Percentiles rank a stretch among this genome's conserved stretches.
These are phyloP conservation scores for Penicillium daleae DNA, from an alignment of 495 filamentous ascomycete species.

Conservation along the genomic window DNA sequence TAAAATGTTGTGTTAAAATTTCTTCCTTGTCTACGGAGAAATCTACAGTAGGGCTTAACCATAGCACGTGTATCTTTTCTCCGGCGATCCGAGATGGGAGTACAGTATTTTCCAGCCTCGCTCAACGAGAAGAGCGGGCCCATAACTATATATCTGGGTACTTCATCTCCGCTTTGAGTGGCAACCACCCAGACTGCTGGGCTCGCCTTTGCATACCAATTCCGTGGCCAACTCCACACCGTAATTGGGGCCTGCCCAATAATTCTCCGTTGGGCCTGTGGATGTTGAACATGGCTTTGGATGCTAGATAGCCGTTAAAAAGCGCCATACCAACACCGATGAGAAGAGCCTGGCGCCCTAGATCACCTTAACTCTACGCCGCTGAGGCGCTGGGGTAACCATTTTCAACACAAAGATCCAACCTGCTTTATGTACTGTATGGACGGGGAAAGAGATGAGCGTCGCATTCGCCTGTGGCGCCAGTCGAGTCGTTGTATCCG, in stretches of 20 bases:
- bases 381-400: background rate
- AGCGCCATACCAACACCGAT: slow-evolving; percentile 5
- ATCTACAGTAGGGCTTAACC: background rate
- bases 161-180: slow-evolving; percentile 24
- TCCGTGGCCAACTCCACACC: slow-evolving; percentile 13
- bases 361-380: background rate
- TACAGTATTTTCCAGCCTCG: background rate
- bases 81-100: background rate
- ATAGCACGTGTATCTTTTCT: background rate
- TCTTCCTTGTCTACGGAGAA: background rate
- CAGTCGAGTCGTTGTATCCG: background rate
- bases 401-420: background rate
- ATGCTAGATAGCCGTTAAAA: background rate
- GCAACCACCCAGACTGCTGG: slow-evolving; percentile 18
- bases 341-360: slow-evolving; percentile 7
- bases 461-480: background rate
- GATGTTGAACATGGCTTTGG: too few species aligned
- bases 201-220: slow-evolving; percentile 9
- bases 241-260: slow-evolving; percentile 1
- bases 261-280: slow-evolving; percentile 4
- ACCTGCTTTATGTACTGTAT: too few species aligned
- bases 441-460: background rate
- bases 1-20: background rate
- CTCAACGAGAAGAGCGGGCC: background rate
- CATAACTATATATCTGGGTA: slow-evolving; percentile 2